Evolutionary conservation across 2,329 filamentous ascomycete species (phyloP).

Genomic region (Fusarium robinianum): DNA sequence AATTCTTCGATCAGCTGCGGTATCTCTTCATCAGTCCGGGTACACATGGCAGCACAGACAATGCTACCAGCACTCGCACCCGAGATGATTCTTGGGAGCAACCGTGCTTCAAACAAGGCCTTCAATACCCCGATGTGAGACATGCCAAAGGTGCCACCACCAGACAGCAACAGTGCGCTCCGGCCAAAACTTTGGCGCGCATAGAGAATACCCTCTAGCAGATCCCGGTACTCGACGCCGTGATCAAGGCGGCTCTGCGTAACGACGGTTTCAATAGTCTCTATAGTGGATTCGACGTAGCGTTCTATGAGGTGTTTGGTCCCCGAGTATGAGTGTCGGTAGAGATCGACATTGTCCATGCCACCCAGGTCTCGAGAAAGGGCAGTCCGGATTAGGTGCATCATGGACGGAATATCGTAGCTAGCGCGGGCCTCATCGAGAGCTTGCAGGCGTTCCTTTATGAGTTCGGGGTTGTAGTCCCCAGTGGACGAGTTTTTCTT

Average conservation of each 20-base stretch:
- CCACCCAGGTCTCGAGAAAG: slow-evolving; percentile 80
- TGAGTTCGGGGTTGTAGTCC: slow-evolving; percentile 72
- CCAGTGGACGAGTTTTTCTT: slow-evolving; percentile 66
- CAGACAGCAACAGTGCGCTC: slow-evolving; percentile 80
- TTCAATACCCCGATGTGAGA: slow-evolving; percentile 89
- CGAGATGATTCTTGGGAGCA: slow-evolving; percentile 85
- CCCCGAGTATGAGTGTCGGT: slow-evolving; percentile 81
- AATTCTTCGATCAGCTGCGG: slow-evolving; percentile 70
- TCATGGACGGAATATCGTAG: slow-evolving; percentile 75
- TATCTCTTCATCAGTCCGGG: slow-evolving; percentile 77
- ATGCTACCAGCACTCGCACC: slow-evolving; percentile 88
- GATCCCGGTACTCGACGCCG: slow-evolving; percentile 60
- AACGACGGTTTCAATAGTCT: slow-evolving; percentile 74
- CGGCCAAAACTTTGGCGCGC: slow-evolving; percentile 83
- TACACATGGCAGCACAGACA: slow-evolving; percentile 79
- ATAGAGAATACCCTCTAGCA: slow-evolving; percentile 70
- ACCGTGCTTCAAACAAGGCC: slow-evolving; percentile 71
- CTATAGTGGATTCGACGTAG: slow-evolving; percentile 79
- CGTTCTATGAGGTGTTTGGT: slow-evolving; percentile 86
- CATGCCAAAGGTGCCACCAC: slow-evolving; percentile 90
- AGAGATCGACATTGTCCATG: slow-evolving; percentile 82
- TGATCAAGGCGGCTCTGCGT: slow-evolving; percentile 59
- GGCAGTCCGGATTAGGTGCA: slow-evolving; percentile 78
- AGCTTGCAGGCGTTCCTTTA: slow-evolving; percentile 70
- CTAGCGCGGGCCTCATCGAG: slow-evolving; percentile 74